These are phyloP conservation scores for Yarrowia sp. DNA, from an alignment of 805 yeast species.

Conservation along the genomic window DNA sequence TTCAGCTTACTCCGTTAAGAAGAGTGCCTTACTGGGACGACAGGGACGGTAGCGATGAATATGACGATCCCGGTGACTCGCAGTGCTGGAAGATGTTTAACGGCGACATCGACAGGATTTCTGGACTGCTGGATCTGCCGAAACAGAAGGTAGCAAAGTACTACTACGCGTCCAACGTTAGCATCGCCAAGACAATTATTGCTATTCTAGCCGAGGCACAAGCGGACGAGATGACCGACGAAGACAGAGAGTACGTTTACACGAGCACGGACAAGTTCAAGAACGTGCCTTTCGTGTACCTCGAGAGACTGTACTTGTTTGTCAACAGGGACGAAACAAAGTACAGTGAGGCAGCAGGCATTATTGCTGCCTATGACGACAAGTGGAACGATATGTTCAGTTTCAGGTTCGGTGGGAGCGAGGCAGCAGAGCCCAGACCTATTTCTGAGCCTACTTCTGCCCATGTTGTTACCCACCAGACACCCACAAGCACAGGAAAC, in stretches of 20 bases:
- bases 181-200: constrained; percentile 7
- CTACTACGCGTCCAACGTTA: constrained; percentile 11
- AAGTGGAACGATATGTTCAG: constrained; percentile 16
- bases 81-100: constrained; percentile 24
- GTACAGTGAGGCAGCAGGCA: neutral
- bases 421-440: neutral
- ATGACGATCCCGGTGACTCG: constrained; percentile 8
- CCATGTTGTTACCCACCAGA: neutral
- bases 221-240: neutral
- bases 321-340: neutral
- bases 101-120: neutral
- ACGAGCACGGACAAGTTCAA: neutral
- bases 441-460: neutral
- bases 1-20: constrained; percentile 6
- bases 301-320: neutral
- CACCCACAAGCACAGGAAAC: neutral
- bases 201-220: neutral
- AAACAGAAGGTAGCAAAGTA: constrained; percentile 17
- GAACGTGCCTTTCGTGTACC: neutral
- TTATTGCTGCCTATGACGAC: neutral
- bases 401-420: neutral
- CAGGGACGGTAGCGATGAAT: neutral
- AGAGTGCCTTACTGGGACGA: constrained; percentile 19
- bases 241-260: neutral
- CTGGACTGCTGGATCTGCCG: neutral